Evolutionary conservation across 2,329 filamentous ascomycete genomes (phyloP).

Genomic region (Ophiostoma sp.): DNA sequence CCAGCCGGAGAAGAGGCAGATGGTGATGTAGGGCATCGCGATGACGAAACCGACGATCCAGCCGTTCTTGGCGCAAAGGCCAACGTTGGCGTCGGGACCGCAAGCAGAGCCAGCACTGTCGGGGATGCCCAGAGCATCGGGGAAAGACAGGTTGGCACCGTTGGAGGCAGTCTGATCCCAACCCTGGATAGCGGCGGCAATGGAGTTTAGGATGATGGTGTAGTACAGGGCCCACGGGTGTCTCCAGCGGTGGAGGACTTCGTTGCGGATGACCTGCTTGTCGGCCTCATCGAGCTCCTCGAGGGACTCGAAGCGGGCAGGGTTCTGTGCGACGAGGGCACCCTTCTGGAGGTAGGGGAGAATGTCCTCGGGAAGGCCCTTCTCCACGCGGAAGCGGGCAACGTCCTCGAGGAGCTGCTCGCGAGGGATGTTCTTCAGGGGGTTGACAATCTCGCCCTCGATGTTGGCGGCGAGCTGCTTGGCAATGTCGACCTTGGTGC

Average conservation of each 20-base stretch:
- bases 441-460: slow-evolving; percentile 29
- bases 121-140: slow-evolving; percentile 52
- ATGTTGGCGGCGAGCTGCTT: slow-evolving; percentile 22
- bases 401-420: slow-evolving; percentile 29
- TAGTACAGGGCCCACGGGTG: slow-evolving; percentile 63
- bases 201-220: slow-evolving; percentile 67
- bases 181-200: slow-evolving; percentile 69
- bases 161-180: slow-evolving; percentile 67
- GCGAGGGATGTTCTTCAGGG: slow-evolving; percentile 28
- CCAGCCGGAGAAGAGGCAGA: slow-evolving; percentile 53
- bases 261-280: slow-evolving; percentile 57
- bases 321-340: slow-evolving; percentile 72
- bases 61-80: slow-evolving; percentile 47
- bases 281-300: slow-evolving; percentile 38
- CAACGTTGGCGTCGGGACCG: slow-evolving; percentile 39
- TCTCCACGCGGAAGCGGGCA: slow-evolving; percentile 34
- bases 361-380: slow-evolving; percentile 57
- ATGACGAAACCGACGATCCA: slow-evolving; percentile 66
- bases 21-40: slow-evolving; percentile 46
- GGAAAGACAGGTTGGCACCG: slow-evolving; percentile 64
- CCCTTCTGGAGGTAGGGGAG: slow-evolving; percentile 63
- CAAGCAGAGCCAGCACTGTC: slow-evolving; percentile 35
- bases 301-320: slow-evolving; percentile 61
- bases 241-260: slow-evolving; percentile 62
- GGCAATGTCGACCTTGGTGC: slow-evolving; percentile 1